These are phyloP conservation scores for Plasmopara muralis DNA, from an alignment of 352 stramenopile species.

Conservation along the genomic window DNA sequence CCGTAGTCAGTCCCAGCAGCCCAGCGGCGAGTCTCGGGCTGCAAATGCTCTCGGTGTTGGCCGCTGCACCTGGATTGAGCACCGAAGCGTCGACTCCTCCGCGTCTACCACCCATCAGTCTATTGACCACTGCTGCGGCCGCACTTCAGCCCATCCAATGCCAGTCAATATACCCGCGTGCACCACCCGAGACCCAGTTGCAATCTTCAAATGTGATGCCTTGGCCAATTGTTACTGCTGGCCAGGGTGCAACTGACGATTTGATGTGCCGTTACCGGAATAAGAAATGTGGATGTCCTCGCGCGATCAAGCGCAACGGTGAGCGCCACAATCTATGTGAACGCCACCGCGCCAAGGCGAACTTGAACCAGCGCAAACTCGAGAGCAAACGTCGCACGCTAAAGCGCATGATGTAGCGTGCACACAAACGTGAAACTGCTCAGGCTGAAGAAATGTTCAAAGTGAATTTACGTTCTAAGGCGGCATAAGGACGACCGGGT, in stretches of 20 bases:
- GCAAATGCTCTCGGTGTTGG: slow-evolving; percentile 23
- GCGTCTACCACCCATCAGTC: slow-evolving; percentile 40
- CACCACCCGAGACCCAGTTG: slow-evolving; percentile 1
- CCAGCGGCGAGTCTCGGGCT: slow-evolving; percentile 20
- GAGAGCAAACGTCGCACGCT: slow-evolving; percentile 71
- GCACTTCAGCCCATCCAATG: slow-evolving; percentile 26
- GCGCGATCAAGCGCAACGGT: slow-evolving; percentile 61
- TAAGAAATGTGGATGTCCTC: slow-evolving; percentile 49
- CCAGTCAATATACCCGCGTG: slow-evolving; percentile 3
- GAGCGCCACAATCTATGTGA: slow-evolving; percentile 64
- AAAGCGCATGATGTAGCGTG: slow-evolving; percentile 33
- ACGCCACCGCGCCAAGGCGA: slow-evolving; percentile 56
- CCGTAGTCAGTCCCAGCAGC: slow-evolving; percentile 10
- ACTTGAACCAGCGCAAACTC: slow-evolving; percentile 78
- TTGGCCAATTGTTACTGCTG: neutral
- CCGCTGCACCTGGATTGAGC: neutral
- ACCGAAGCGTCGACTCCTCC: slow-evolving; percentile 9
- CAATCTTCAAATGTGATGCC: neutral
- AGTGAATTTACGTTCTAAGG: neutral
- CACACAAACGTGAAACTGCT: neutral
- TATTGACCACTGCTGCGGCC: slow-evolving; percentile 37
- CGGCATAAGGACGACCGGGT: neutral
- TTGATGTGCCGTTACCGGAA: slow-evolving; percentile 59
- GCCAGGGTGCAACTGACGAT: slow-evolving; percentile 8
- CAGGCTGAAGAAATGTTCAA: neutral